A percentile compares a stretch with the other conserved stretches of the same genome.
phyloP scores from a whole-genome alignment of 2,329 filamentous ascomycete genomes.

The Emergomyces orientalis region DNA sequence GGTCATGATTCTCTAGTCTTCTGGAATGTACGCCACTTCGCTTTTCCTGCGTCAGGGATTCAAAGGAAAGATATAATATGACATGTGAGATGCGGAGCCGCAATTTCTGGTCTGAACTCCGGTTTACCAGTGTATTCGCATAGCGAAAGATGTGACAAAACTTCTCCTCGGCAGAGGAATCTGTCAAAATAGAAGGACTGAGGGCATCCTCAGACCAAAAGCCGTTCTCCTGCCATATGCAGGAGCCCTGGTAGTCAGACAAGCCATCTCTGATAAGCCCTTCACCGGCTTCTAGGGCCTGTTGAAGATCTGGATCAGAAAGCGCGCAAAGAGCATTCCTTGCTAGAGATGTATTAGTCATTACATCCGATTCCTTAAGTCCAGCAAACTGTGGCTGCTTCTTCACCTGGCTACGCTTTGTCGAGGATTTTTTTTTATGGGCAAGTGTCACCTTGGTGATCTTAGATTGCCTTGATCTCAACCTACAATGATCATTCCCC shows the following conservation, averaged over 20 bases:
- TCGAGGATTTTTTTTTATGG: not conserved
- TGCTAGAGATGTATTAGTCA: not conserved
- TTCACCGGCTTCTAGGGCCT: constrained; percentile 1
- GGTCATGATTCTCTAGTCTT: constrained; percentile 6
- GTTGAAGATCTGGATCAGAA: constrained; percentile 6
- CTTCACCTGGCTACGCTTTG: not conserved
- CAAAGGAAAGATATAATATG: constrained; percentile 7
- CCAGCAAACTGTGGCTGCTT: not conserved
- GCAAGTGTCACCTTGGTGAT: not conserved
- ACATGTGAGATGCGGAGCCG: not conserved
- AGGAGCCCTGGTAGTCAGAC: constrained; percentile 1
- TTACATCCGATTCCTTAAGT: not conserved
- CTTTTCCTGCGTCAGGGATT: constrained; percentile 3
- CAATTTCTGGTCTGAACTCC: constrained; percentile 5
- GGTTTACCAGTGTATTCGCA: constrained; percentile 1
- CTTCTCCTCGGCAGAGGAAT: constrained; percentile 3
- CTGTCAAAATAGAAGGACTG: constrained; percentile 4
- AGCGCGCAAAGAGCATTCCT: not conserved
- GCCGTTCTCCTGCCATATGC: not conserved
- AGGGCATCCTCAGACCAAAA: constrained; percentile 5
- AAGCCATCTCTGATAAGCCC: constrained; percentile 4
- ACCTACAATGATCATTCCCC: too few relatives aligned
- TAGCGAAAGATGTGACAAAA: constrained; percentile 8
- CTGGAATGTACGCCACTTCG: not conserved
- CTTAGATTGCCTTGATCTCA: too few relatives aligned